phyloP scores from a whole-genome alignment of 2,329 filamentous ascomycete species.

The Cadophora gregata region DNA sequence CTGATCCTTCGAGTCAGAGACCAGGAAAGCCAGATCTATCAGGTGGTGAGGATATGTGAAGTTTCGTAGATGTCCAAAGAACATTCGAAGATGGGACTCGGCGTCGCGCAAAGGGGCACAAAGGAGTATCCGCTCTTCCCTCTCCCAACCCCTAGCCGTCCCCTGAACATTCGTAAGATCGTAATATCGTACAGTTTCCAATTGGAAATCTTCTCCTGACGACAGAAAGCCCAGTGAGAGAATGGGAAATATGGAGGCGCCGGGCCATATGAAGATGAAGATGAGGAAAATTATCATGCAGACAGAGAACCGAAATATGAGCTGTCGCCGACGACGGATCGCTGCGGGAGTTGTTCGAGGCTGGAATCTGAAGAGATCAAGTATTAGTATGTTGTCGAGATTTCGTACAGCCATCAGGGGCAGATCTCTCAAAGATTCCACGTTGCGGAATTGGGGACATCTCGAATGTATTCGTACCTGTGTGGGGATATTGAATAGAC shows the following conservation, averaged over 20 bases:
- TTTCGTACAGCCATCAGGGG: conserved; percentile 29
- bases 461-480: conserved; percentile 63
- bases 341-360: conserved; percentile 77
- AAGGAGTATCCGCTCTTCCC: conserved; percentile 91
- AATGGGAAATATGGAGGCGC: conserved; percentile 64
- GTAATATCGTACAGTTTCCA: conserved; percentile 97
- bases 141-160: conserved; percentile 91
- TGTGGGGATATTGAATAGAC: conserved; percentile 90
- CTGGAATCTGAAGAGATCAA: conserved; percentile 70
- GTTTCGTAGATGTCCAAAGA: conserved; percentile 96
- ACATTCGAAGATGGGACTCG: conserved; percentile 91
- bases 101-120: conserved; percentile 95
- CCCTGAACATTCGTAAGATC: conserved; percentile 92
- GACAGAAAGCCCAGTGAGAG: conserved; percentile 75
- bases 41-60: conserved; percentile 97
- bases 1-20: conserved; percentile 95
- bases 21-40: conserved; percentile 94
- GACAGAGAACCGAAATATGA: conserved; percentile 71
- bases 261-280: conserved; percentile 78
- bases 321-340: conserved; percentile 73
- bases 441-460: background rate
- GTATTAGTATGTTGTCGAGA: conserved; percentile 24
- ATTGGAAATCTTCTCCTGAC: conserved; percentile 71
- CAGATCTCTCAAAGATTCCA: background rate
- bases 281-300: conserved; percentile 64